Evolutionary conservation across 371 early-diverging fungal genomes (phyloP).

Genomic region (Mortierella sp.): DNA sequence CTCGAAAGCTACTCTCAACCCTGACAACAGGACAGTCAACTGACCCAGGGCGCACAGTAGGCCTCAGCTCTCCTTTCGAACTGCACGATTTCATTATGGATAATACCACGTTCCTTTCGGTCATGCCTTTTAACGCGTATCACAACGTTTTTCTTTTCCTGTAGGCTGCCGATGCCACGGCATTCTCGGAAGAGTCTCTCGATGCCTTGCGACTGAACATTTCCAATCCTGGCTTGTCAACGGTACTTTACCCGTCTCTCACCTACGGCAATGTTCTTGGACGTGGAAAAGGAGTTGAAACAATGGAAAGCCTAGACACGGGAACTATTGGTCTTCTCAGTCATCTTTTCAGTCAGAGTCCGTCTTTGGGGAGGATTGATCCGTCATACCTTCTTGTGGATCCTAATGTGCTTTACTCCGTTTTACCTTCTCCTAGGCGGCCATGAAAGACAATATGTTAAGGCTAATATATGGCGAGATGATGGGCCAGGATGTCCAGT

Average conservation of each 20-base stretch:
- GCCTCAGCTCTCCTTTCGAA: neutral
- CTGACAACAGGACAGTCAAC: constrained; percentile 23
- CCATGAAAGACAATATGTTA: constrained; percentile 57
- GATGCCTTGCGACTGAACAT: constrained; percentile 31
- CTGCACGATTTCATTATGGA: neutral
- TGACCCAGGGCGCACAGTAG: constrained; percentile 30
- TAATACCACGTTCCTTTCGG: neutral
- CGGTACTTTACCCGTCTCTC: constrained; percentile 17
- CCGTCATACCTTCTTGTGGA: neutral
- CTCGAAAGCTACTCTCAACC: constrained; percentile 38
- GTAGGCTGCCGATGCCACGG: constrained; percentile 40
- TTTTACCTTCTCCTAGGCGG: constrained; percentile 18
- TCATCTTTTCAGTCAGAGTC: neutral
- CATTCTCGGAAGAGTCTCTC: constrained; percentile 46
- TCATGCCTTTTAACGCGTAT: neutral
- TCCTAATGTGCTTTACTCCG: neutral
- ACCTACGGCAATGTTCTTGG: neutral
- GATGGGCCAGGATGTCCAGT: constrained; percentile 57
- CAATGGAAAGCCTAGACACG: no score
- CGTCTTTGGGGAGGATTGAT: neutral
- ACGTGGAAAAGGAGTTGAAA: neutral
- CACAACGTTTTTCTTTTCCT: neutral
- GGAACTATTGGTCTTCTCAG: neutral
- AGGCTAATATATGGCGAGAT: constrained; percentile 54
- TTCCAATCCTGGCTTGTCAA: constrained; percentile 47